A percentile compares a stretch with the other conserved stretches of the same genome.
Conservation (phyloP, 306 rosid species). For the Acacia confusa region DNA sequence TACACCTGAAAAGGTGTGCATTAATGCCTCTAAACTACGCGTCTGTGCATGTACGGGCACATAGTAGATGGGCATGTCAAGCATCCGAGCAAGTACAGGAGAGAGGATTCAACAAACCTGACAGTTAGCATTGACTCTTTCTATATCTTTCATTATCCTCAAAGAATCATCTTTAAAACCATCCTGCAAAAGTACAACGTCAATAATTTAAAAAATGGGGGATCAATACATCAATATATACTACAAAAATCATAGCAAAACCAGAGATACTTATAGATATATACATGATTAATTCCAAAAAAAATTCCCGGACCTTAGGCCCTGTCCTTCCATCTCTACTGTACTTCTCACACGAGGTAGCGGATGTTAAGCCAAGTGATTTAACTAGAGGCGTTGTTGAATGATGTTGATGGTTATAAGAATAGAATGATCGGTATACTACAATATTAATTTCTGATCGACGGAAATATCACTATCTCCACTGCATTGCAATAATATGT, state of each 20-base stretch:
- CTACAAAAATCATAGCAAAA: neutral
- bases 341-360: neutral
- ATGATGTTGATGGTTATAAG: neutral
- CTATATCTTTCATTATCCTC: constrained; percentile 77
- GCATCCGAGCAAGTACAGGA: neutral
- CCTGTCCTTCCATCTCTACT: neutral
- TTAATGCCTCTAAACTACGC: neutral
- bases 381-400: neutral
- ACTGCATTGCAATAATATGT: neutral
- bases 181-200: constrained; percentile 56
- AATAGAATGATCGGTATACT: neutral
- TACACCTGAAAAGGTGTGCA: constrained; percentile 3
- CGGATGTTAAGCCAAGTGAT: neutral
- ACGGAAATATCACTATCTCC: constrained; percentile 2
- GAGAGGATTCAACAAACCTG: constrained; percentile 61
- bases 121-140: constrained; percentile 56
- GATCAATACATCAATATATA: neutral
- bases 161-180: constrained; percentile 89
- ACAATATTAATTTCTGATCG: neutral
- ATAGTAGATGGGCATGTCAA: constrained; percentile 6
- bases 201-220: neutral
- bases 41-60: neutral
- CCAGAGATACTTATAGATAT: neutral
- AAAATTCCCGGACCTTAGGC: neutral
- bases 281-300: neutral